A percentile compares a stretch with the other conserved stretches of the same genome.
Evolutionary conservation across 208 protist species (phyloP).

Genomic region (Polymyxa betae): DNA sequence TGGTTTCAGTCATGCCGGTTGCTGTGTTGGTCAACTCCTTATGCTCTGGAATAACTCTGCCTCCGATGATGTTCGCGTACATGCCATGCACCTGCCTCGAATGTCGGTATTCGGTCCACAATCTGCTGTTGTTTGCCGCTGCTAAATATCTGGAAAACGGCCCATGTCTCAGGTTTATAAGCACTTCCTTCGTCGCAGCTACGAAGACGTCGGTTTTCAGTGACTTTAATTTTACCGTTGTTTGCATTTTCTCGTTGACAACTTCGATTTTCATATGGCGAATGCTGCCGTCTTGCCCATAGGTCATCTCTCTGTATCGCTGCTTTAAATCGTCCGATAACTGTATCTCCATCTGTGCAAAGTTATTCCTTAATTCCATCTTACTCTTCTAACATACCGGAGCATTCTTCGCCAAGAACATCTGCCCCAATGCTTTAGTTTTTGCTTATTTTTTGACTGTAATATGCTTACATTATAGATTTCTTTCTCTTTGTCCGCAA

Average conservation of each 20-base stretch:
- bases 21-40: too few relatives aligned
- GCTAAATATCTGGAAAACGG: background rate
- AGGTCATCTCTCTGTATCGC: background rate
- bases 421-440: background rate
- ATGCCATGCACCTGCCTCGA: background rate
- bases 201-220: background rate
- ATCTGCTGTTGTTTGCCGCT: background rate
- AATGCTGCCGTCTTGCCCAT: background rate
- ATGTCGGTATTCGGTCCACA: background rate
- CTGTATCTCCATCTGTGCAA: constrained; percentile 28
- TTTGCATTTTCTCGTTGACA: constrained; percentile 17
- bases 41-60: too few relatives aligned
- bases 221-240: background rate
- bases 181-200: background rate
- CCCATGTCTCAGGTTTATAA: background rate
- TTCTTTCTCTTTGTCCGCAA: background rate
- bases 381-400: background rate
- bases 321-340: constrained; percentile 2
- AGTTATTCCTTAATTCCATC: background rate
- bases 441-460: background rate
- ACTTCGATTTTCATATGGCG: background rate
- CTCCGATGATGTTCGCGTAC: background rate
- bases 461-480: background rate
- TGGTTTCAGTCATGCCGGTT: too few relatives aligned
- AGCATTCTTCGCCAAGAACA: constrained; percentile 2